Percentiles rank a stretch among this genome's conserved stretches.
Evolutionary conservation across 306 rosid species (phyloP).

Genomic region (Quercus cerris): DNA sequence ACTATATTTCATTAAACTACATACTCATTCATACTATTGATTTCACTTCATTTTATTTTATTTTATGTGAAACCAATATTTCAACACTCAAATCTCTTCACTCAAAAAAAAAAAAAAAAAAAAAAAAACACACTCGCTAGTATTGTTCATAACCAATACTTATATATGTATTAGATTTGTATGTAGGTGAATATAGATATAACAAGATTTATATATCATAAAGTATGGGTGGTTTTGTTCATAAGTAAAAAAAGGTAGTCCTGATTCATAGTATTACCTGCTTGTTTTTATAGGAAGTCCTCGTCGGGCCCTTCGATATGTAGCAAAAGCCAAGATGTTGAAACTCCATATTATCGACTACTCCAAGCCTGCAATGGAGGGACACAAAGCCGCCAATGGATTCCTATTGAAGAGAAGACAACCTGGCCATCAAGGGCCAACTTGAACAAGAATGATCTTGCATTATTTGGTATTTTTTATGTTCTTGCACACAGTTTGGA

Average conservation of each 20-base stretch:
- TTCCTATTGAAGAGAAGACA: constrained; percentile 57
- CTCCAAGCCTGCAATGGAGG: constrained; percentile 88
- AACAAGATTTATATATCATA: not conserved
- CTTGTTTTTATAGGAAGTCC: constrained; percentile 57
- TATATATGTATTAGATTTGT: not conserved
- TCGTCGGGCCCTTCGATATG: constrained; percentile 70
- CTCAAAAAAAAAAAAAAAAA: no score
- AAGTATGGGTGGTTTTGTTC: constrained; percentile 7
- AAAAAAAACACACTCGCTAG: no score
- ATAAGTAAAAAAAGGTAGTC: not conserved
- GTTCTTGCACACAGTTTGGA: constrained; percentile 15
- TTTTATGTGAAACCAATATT: no score
- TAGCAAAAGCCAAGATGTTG: constrained; percentile 78
- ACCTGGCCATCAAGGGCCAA: constrained; percentile 81
- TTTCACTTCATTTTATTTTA: no score
- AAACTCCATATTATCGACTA: constrained; percentile 84
- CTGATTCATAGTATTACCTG: constrained; percentile 28
- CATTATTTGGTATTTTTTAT: constrained; percentile 56
- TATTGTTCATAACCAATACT: no score
- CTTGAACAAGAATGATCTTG: constrained; percentile 61
- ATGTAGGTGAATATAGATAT: not conserved
- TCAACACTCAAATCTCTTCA: no score
- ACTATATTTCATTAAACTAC: no score
- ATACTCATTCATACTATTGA: no score
- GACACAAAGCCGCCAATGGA: constrained; percentile 81